A percentile compares a stretch with the other conserved stretches of the same genome.
phyloP scores from a whole-genome alignment of 192 early-diverging fungal genomes.

The Coemansia sp. region DNA sequence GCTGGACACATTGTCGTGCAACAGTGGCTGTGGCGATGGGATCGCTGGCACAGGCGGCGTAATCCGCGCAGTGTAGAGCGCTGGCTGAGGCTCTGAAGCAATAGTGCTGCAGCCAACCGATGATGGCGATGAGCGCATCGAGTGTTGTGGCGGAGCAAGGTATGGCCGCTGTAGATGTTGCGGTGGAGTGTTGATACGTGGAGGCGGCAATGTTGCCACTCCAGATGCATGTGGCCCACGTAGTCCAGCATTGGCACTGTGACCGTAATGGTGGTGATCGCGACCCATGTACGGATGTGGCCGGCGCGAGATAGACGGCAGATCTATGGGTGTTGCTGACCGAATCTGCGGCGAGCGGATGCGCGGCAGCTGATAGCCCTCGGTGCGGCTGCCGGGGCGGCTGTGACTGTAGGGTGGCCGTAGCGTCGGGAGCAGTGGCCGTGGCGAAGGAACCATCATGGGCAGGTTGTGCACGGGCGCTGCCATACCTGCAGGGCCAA shows the following conservation, averaged over 20 bases:
- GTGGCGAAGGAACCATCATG: slow-evolving; percentile 6
- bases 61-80: neutral
- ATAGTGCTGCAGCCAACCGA: slow-evolving; percentile 13
- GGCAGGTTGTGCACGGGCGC: slow-evolving; percentile 12
- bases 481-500: neutral
- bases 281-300: slow-evolving; percentile 36
- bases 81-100: neutral
- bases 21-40: neutral
- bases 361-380: slow-evolving; percentile 33
- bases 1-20: slow-evolving; percentile 3
- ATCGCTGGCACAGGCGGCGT: slow-evolving; percentile 8
- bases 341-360: slow-evolving; percentile 37
- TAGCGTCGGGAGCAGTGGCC: slow-evolving; percentile 13
- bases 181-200: slow-evolving; percentile 11
- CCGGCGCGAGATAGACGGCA: slow-evolving; percentile 35
- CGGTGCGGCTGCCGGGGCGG: slow-evolving; percentile 17
- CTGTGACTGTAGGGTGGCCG: slow-evolving; percentile 35
- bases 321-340: slow-evolving; percentile 26
- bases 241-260: neutral
- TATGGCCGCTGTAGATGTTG: slow-evolving; percentile 1
- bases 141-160: slow-evolving; percentile 10
- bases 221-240: neutral
- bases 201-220: neutral
- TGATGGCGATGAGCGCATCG: slow-evolving; percentile 32
- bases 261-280: slow-evolving; percentile 2